Base-by-base conservation (phyloP, 75 land plant genomes). In the Sequoia sempervirens region DNA sequence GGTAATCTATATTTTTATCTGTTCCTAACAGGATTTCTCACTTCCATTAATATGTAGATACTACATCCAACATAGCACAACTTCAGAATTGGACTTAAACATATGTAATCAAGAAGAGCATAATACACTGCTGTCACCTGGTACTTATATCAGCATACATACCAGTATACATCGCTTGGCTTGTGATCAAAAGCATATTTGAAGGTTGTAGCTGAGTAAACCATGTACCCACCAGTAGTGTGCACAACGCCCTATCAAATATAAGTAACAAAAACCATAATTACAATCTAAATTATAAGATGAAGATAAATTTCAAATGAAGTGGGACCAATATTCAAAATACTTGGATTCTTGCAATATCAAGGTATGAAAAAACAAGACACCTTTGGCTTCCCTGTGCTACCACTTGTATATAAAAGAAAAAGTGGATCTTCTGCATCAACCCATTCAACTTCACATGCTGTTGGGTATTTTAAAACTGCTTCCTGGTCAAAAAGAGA, bases 341-440 rank as follows among this genome's bases (percentile, higher is more conserved):
- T 2, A 32, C 45, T 26, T 20, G 1, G 4, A 78, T 78, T 78
- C 50, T 43, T 78, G 80, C 14, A 43, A 8, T 9, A 26, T 43
- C 50, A 11, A 78, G 11, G 26, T 53, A 12, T 81, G 15, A 53
- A 54, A 61, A 81, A n/a, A 4, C 23, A 36, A 72, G 12, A 68
- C 84, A 95, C 99, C 99, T 97, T 97, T 26, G 99, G 99, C 86
- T 97, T 97, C 82, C 99, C 99, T 37, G 99, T 97, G 85, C 98
- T 96, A 72, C 99, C 99, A 94, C 99, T 97, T 54, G 99, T 97
- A 74, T 97, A 97, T 17, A 97, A 89, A 45, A 97, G 89, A 83
- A 97, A 97, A 61, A 97, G 90, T 53, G 99, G 98, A 94, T 96
- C 94, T 84, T 97, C 99, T 47, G 98, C 96, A 85, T 97, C 99